phyloP scores from a whole-genome alignment of 78 protist species.

The Dictyostelium brefeldianum region DNA sequence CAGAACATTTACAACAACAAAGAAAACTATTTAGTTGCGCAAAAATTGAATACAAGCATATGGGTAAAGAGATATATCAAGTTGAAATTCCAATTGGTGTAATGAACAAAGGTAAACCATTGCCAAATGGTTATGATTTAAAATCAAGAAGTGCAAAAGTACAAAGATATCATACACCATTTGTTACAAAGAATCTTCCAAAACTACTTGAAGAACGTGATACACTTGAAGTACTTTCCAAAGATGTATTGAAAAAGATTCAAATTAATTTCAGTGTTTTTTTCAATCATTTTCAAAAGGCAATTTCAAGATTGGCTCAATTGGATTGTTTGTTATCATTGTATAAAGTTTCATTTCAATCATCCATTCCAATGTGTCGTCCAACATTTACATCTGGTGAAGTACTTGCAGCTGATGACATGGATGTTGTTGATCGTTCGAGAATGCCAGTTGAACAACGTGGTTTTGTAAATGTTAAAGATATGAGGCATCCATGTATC shows the following conservation, averaged over 20 bases:
- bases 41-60: conserved; percentile 28
- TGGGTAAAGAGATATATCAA: conserved; percentile 74
- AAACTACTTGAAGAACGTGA: conserved; percentile 55
- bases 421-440: background rate
- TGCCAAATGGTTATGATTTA: background rate
- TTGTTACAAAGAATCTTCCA: conserved; percentile 7
- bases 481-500: conserved; percentile 83
- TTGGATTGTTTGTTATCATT: conserved; percentile 53
- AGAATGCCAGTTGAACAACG: background rate
- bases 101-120: background rate
- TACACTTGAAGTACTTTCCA: conserved; percentile 4
- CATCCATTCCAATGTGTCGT: conserved; percentile 41
- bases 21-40: background rate
- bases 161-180: conserved; percentile 56
- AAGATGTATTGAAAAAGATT: conserved; percentile 5
- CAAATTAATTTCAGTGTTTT: conserved; percentile 6
- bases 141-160: background rate
- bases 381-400: conserved; percentile 18
- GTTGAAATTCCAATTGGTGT: conserved; percentile 22
- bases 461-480: conserved; percentile 21
- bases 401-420: too few relatives aligned
- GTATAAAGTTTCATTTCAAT: conserved; percentile 33
- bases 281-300: background rate
- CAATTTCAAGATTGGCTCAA: conserved; percentile 17
- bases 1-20: conserved; percentile 23